Evolutionary conservation across 169 alveolate species (phyloP).

Genomic region (Plasmodium gallinaceum): DNA sequence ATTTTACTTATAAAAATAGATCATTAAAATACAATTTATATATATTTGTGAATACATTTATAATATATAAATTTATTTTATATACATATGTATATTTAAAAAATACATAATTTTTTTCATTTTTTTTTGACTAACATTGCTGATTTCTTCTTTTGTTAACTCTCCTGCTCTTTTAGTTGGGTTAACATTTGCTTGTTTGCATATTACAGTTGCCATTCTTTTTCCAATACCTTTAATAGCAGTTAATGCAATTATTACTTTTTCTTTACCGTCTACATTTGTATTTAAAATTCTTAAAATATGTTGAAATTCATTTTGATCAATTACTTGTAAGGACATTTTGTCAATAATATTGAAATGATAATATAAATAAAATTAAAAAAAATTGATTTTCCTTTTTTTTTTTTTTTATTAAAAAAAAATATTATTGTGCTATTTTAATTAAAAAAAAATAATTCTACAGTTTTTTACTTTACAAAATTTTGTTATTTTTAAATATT

Average conservation of each 20-base stretch:
- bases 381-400: too few species aligned
- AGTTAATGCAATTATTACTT: conserved; percentile 97
- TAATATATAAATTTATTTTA: background rate
- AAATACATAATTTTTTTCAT: background rate
- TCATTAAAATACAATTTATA: too few species aligned
- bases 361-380: background rate
- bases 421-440: too few species aligned
- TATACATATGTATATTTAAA: background rate
- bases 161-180: conserved; percentile 99
- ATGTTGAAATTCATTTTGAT: conserved; percentile 96
- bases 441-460: too few species aligned
- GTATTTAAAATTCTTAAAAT: conserved; percentile 98
- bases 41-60: background rate
- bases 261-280: conserved; percentile 99
- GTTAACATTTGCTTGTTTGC: conserved; percentile 98
- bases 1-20: background rate
- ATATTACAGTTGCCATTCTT: conserved; percentile 96
- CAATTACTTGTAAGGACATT: conserved; percentile 85
- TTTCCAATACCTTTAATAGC: conserved; percentile 99
- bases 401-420: too few species aligned
- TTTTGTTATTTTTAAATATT: too few species aligned
- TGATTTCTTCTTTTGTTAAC: conserved; percentile 95
- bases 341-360: background rate
- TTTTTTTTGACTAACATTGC: conserved; percentile 82
- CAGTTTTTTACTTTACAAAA: too few species aligned